Evolutionary conservation across 2,329 filamentous ascomycete species (phyloP).

Genomic region (Dactylellina parvicollis): DNA sequence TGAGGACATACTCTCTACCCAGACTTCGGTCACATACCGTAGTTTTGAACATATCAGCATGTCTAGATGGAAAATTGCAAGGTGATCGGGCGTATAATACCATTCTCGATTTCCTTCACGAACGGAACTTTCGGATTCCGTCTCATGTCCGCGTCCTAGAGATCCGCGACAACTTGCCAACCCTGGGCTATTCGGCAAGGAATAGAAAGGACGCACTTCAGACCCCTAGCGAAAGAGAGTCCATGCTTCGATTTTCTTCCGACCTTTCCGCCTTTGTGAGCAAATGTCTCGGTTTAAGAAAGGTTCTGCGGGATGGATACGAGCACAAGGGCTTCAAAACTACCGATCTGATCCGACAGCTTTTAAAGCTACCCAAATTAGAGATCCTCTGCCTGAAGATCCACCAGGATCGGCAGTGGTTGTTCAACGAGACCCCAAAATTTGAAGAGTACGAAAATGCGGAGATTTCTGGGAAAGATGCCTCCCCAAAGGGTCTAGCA

Average conservation of each 20-base stretch:
- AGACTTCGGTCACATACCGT: slow-evolving; percentile 37
- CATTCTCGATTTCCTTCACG: slow-evolving; percentile 29
- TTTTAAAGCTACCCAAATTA: slow-evolving; percentile 27
- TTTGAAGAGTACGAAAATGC: slow-evolving; percentile 37
- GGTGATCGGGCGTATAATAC: neutral
- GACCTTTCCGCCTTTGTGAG: slow-evolving; percentile 18
- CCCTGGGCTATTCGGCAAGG: neutral
- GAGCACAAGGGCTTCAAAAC: slow-evolving; percentile 26
- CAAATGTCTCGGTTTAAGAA: slow-evolving; percentile 33
- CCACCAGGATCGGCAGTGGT: slow-evolving; percentile 24
- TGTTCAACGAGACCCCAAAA: slow-evolving; percentile 18
- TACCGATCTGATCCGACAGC: slow-evolving; percentile 10
- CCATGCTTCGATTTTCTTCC: neutral
- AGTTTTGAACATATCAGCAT: slow-evolving; percentile 23
- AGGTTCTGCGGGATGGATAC: slow-evolving; percentile 37
- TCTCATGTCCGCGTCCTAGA: slow-evolving; percentile 22
- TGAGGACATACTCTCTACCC: slow-evolving; percentile 16
- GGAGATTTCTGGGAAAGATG: neutral
- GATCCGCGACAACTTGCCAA: slow-evolving; percentile 21
- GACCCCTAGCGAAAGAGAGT: too few relatives aligned
- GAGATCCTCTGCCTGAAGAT: slow-evolving; percentile 43
- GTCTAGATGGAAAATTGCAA: neutral
- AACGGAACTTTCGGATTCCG: slow-evolving; percentile 8
- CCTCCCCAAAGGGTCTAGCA: slow-evolving; percentile 6
- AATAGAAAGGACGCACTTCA: neutral